phyloP scores from a whole-genome alignment of 176 grass and related monocot species.

The Canna indica region DNA sequence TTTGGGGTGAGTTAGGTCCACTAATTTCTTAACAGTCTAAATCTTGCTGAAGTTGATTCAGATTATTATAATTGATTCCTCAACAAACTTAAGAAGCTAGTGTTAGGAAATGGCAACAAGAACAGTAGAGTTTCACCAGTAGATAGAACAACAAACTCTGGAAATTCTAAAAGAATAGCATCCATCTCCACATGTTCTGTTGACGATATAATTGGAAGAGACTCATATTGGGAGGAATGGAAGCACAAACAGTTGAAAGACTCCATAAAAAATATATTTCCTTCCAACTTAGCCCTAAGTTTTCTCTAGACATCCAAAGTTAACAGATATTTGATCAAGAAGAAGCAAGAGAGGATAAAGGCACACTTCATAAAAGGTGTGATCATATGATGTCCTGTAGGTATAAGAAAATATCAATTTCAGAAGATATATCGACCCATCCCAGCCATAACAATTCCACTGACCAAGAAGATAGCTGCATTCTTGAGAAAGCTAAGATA shows the following conservation, averaged over 20 bases:
- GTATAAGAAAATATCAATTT: not conserved
- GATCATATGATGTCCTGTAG: not conserved
- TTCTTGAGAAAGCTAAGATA: not conserved
- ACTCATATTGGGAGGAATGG: constrained; percentile 6
- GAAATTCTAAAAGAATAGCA: not conserved
- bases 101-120: constrained; percentile 10
- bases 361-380: not conserved
- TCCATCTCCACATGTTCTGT: not conserved
- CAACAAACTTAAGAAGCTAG: constrained; percentile 63
- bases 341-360: not conserved
- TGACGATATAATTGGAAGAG: not conserved
- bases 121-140: not conserved
- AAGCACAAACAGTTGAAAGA: not conserved
- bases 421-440: not conserved
- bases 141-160: not conserved
- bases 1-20: no score
- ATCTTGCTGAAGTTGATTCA: not conserved
- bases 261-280: not conserved
- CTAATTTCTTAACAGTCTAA: no score
- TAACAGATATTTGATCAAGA: not conserved
- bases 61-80: constrained; percentile 32
- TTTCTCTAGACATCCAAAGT: not conserved
- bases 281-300: not conserved
- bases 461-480: not conserved
- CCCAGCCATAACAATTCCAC: not conserved